These are phyloP conservation scores for Pugionium dolabratum DNA, from an alignment of 345 rosid species.

Conservation along the genomic window DNA sequence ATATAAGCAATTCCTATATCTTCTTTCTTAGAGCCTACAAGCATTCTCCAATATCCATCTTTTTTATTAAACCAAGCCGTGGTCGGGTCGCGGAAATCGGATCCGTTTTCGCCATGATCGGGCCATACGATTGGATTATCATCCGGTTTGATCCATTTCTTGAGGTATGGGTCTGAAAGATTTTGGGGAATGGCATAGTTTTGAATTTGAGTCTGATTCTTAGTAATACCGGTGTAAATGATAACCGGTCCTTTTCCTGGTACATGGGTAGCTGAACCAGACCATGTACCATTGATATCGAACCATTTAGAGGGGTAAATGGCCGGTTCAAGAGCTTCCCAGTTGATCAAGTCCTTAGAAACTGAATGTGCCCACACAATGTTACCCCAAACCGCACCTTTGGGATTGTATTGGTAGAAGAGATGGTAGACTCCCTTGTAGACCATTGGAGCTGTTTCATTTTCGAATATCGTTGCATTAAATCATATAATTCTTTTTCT, in stretches of 20 bases:
- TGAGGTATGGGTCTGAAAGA: constrained; percentile 72
- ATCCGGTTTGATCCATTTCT: constrained; percentile 71
- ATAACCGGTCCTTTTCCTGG: constrained; percentile 62
- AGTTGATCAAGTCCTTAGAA: constrained; percentile 75
- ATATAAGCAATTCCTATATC: constrained; percentile 63
- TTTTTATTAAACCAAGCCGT: constrained; percentile 68
- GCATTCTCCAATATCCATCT: constrained; percentile 60
- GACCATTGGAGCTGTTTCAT: constrained; percentile 66
- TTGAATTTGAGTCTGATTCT: constrained; percentile 54
- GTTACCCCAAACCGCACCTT: constrained; percentile 91
- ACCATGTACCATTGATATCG: constrained; percentile 80
- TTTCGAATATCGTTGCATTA: neutral
- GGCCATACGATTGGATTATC: constrained; percentile 67
- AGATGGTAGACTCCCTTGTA: constrained; percentile 79
- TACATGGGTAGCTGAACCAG: constrained; percentile 80
- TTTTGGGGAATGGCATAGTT: constrained; percentile 76
- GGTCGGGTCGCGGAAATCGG: constrained; percentile 89
- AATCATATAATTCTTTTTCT: neutral
- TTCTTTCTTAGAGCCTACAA: constrained; percentile 56
- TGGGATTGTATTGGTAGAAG: constrained; percentile 90
- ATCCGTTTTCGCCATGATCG: constrained; percentile 47
- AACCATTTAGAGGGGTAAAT: constrained; percentile 62
- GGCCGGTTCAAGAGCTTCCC: constrained; percentile 70
- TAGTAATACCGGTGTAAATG: constrained; percentile 73
- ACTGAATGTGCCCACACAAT: constrained; percentile 94